Conservation (phyloP, 805 yeast genomes). For the Pichia nakasei region DNA sequence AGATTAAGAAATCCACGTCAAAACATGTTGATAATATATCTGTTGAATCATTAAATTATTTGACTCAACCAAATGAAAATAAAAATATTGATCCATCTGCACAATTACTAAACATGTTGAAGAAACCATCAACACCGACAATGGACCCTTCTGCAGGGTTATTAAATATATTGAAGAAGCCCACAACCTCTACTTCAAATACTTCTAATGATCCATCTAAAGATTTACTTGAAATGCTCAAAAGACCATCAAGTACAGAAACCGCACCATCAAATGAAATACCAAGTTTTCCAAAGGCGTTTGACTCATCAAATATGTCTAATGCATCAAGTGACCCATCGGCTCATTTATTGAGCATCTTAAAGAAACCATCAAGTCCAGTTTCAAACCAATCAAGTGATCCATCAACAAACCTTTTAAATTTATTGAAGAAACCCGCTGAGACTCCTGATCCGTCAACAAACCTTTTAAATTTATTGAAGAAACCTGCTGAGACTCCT, state of each 20-base stretch:
- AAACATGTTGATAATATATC: background rate
- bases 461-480: conserved; percentile 5
- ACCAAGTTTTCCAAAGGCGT: too few relatives aligned
- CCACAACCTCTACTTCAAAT: background rate
- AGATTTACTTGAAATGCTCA: too few relatives aligned
- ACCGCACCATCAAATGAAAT: too few relatives aligned
- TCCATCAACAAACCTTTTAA: conserved; percentile 5
- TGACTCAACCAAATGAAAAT: conserved; percentile 2
- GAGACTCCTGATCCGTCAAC: conserved; percentile 1
- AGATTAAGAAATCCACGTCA: background rate
- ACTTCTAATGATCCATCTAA: background rate
- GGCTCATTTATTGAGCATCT: conserved; percentile 2
- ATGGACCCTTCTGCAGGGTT: conserved; percentile 1
- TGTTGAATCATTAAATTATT: background rate
- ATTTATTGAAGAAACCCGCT: conserved; percentile 4
- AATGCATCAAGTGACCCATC: background rate
- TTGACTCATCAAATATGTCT: too few relatives aligned
- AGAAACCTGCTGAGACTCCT: background rate
- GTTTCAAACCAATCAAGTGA: too few relatives aligned
- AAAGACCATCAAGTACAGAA: too few relatives aligned
- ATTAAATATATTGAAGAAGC: conserved; percentile 6
- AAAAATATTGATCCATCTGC: conserved; percentile 6
- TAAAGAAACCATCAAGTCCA: conserved; percentile 1
- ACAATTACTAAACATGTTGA: conserved; percentile 7
- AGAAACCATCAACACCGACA: background rate